These are phyloP conservation scores for Coix lacrymajobi DNA, from an alignment of 176 grass and related monocot genomes.

Conservation along the genomic window DNA sequence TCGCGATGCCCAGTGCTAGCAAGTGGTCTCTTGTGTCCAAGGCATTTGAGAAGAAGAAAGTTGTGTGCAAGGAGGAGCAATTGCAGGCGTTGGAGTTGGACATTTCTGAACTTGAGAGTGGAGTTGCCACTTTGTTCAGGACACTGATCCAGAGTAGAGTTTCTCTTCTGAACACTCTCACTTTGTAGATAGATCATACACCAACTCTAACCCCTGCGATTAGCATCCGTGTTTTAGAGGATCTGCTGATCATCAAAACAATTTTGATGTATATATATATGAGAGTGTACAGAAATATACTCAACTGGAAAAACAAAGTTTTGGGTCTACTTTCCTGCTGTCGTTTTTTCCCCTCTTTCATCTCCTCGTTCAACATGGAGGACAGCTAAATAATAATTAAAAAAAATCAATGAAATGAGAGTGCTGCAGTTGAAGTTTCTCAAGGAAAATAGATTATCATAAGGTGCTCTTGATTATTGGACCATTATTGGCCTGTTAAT, in stretches of 20 bases:
- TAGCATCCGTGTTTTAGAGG: neutral
- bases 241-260: neutral
- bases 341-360: neutral
- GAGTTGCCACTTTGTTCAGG: constrained; percentile 29
- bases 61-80: neutral
- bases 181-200: constrained; percentile 13
- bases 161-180: constrained; percentile 31
- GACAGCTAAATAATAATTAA: neutral
- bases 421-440: neutral
- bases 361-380: neutral
- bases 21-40: constrained; percentile 25
- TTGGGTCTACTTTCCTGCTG: constrained; percentile 26
- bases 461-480: neutral
- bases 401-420: neutral
- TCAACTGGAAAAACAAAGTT: constrained; percentile 23
- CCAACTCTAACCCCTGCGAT: neutral
- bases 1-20: neutral
- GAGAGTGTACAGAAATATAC: neutral
- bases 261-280: constrained; percentile 18
- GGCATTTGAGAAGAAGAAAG: constrained; percentile 8
- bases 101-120: constrained; percentile 16
- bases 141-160: constrained; percentile 26
- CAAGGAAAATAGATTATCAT: neutral
- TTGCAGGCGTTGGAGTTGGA: constrained; percentile 18
- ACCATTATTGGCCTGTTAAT: neutral